phyloP scores from a whole-genome alignment of 306 rosid genomes.

The Casuarina glauca region DNA sequence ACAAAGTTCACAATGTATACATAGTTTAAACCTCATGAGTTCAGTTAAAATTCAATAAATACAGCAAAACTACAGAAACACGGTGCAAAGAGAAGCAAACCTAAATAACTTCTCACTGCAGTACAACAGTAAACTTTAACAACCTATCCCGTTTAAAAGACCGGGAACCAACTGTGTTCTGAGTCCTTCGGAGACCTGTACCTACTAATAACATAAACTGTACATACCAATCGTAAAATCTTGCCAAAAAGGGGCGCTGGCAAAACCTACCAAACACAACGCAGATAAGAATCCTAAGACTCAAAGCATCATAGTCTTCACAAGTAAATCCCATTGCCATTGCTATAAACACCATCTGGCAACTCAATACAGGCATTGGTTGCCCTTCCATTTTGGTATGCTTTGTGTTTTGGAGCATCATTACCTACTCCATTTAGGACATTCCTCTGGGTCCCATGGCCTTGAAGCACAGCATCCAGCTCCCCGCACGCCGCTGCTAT shows the following conservation, averaged over 20 bases:
- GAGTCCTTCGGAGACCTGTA: conserved; percentile 35
- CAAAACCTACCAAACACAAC: conserved; percentile 18
- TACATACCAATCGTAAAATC: conserved; percentile 43
- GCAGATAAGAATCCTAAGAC: neutral
- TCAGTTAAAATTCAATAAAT: neutral
- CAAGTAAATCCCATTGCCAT: conserved; percentile 56
- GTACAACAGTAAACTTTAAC: conserved; percentile 21
- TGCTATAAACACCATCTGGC: conserved; percentile 45
- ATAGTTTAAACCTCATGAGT: neutral
- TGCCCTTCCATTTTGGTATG: conserved; percentile 40
- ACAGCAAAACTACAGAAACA: conserved; percentile 14
- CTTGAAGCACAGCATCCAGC: conserved; percentile 49
- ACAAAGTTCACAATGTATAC: neutral
- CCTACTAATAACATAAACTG: conserved; percentile 48
- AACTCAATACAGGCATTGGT: conserved; percentile 34
- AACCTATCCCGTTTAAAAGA: conserved; percentile 60
- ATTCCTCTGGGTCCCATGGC: conserved; percentile 37
- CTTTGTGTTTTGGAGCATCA: conserved; percentile 34
- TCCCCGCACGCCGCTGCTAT: conserved; percentile 78
- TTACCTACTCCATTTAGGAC: conserved; percentile 39
- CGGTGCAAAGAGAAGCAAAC: neutral
- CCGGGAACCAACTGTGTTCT: conserved; percentile 45
- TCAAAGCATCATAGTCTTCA: conserved; percentile 24
- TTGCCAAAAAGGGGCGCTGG: conserved; percentile 23
- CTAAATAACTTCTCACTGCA: conserved; percentile 9